phyloP scores from a whole-genome alignment of 192 early-diverging fungal genomes.

The Hyaloraphidium curvatum region DNA sequence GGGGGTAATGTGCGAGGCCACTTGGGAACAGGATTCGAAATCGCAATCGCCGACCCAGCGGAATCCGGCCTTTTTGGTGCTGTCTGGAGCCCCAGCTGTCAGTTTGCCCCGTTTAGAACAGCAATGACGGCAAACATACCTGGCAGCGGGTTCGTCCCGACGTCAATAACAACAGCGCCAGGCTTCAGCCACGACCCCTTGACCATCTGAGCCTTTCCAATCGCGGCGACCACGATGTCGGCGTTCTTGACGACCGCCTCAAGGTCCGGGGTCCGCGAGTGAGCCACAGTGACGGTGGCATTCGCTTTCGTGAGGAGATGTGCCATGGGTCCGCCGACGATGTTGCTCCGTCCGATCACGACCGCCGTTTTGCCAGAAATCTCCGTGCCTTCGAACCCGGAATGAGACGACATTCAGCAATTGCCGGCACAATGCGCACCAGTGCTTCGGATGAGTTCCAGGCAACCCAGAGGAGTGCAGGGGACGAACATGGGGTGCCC shows the following conservation, averaged over 20 bases:
- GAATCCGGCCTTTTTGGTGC: slow-evolving; percentile 72
- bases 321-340: slow-evolving; percentile 76
- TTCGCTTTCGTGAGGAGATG: slow-evolving; percentile 58
- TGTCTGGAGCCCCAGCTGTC: no score
- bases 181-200: slow-evolving; percentile 89
- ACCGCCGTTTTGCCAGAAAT: slow-evolving; percentile 74
- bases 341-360: slow-evolving; percentile 93
- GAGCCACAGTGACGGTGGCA: slow-evolving; percentile 91
- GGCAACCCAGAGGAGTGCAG: slow-evolving; percentile 90
- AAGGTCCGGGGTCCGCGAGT: slow-evolving; percentile 60
- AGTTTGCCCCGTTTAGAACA: no score
- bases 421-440: slow-evolving; percentile 7
- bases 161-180: slow-evolving; percentile 88
- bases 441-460: slow-evolving; percentile 61
- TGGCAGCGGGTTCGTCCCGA: slow-evolving; percentile 80
- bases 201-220: slow-evolving; percentile 58
- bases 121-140: slow-evolving; percentile 12
- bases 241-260: slow-evolving; percentile 54
- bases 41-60: slow-evolving; percentile 92
- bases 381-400: slow-evolving; percentile 28
- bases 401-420: no score
- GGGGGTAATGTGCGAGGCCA: slow-evolving; percentile 74
- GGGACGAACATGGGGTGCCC: slow-evolving; percentile 69
- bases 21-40: slow-evolving; percentile 38
- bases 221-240: slow-evolving; percentile 82